Conservation (phyloP, 441 rosid species). For the Omphalea diandra region DNA sequence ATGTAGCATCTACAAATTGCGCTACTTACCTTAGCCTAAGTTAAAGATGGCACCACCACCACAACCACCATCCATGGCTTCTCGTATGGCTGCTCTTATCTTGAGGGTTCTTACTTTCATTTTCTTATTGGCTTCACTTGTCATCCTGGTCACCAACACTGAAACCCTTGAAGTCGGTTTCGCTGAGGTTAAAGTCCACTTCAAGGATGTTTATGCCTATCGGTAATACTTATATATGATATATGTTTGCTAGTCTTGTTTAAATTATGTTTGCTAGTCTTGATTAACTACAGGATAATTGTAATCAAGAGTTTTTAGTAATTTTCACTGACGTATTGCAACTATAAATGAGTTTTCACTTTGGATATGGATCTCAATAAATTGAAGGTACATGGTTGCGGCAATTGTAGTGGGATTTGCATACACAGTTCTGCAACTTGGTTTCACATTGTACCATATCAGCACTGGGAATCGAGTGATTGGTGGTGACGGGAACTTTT, state of each 20-base stretch:
- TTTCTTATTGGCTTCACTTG: conserved; percentile 35
- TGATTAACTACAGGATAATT: not conserved
- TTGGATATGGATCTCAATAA: not conserved
- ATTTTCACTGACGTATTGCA: too few species aligned
- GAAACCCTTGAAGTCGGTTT: conserved; percentile 18
- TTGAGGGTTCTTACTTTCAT: conserved; percentile 34
- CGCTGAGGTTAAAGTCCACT: conserved; percentile 20
- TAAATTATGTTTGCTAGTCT: too few species aligned
- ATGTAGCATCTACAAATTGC: too few species aligned
- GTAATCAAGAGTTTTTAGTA: too few species aligned
- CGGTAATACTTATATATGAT: conserved; percentile 25
- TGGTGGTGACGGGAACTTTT: conserved; percentile 16
- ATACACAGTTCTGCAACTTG: conserved; percentile 42
- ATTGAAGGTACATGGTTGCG: conserved; percentile 49
- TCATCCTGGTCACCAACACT: conserved; percentile 34
- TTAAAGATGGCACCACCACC: conserved; percentile 32
- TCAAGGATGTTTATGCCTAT: conserved; percentile 40
- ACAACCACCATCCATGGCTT: conserved; percentile 26
- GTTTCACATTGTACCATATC: conserved; percentile 32
- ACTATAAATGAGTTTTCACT: too few species aligned
- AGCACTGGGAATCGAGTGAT: conserved; percentile 25
- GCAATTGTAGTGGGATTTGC: conserved; percentile 43
- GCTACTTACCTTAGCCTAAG: too few species aligned
- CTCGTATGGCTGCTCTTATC: conserved; percentile 19
- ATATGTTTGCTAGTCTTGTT: not conserved